Conservation (phyloP, 2,329 filamentous ascomycete species). For the Dendryphion nanum region DNA sequence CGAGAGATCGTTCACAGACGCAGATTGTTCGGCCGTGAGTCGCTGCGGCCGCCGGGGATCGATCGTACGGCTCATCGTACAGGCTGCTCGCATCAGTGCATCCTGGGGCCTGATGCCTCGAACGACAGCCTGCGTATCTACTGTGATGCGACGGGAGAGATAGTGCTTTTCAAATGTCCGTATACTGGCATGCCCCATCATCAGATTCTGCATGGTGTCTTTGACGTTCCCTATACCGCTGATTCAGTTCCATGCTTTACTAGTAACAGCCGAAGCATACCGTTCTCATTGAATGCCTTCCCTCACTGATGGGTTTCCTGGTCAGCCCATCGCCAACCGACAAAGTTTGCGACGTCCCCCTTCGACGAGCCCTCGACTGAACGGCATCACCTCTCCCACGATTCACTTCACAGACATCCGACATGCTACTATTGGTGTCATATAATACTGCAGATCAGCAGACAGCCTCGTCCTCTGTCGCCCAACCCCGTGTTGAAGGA, state of each 20-base stretch:
- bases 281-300: conserved; percentile 40
- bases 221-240: background rate
- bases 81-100: background rate
- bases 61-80: conserved; percentile 1
- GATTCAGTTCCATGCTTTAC: no score
- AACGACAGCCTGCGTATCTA: conserved; percentile 1
- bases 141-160: conserved; percentile 3
- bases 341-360: conserved; percentile 10
- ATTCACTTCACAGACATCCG: conserved; percentile 3
- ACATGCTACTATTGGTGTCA: conserved; percentile 6
- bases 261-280: no score
- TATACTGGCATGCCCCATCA: conserved; percentile 11
- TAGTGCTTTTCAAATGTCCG: conserved; percentile 15
- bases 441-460: conserved; percentile 5
- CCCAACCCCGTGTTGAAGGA: conserved; percentile 3
- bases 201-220: background rate
- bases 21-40: conserved; percentile 2
- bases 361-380: conserved; percentile 1
- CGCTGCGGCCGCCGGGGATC: background rate
- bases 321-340: conserved; percentile 7
- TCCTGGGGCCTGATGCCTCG: background rate
- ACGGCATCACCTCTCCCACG: conserved; percentile 4
- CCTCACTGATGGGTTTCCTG: conserved; percentile 17
- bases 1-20: conserved; percentile 1
- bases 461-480: conserved; percentile 5